Evolutionary conservation across 495 filamentous ascomycete genomes (phyloP), one percentile per base, ranked within the genome.

Genomic region (Aspergillus affinis): DNA sequence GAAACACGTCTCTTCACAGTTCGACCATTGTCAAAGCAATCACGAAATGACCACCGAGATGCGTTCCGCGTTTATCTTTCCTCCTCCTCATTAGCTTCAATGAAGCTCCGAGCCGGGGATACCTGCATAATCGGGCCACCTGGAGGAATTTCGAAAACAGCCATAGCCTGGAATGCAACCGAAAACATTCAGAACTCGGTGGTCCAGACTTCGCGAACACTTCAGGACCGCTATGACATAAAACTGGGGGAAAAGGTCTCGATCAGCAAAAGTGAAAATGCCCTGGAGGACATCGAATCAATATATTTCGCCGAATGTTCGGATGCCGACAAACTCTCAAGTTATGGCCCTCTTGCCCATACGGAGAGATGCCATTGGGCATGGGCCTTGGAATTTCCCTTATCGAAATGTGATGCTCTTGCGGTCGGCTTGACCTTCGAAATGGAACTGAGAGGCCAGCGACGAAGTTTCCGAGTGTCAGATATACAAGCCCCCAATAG

Each of bases 51-150:
- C 57, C 74, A 77, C 61, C 80, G 81, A 70, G 83, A 85, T 68
- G 79, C 81, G 12, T 88, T 89, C 62, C 81, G 87, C 41, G 73
- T 93, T 49, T 84, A 89, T 64, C 75, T 93, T 19, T 84, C 84
- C n/a, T 79, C 81, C 45, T 83, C 87, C 13, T 83, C 82, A 23
- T 74, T 93, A 10, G 78, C 85, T 50, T 69, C 77, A 30, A 75
- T 90, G 8, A 82, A 82, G 57, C 75, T 91, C 23, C 78, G 81
- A 49, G 74, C 82, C 29, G 90, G 87, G 41, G 82, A 88, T 61
- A 60, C 79, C 1, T 85, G 87, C 60, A 76, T 60, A 15, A 51
- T 91, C 32, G 79, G 77, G 61, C 81, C 69, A 51, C 61, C 74
- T 4, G 73, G 74, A 27, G 70, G 72, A 29, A 44, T 69, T 2